Base-by-base conservation (phyloP, 2,329 filamentous ascomycete genomes). In the Podosphaera fusca region DNA sequence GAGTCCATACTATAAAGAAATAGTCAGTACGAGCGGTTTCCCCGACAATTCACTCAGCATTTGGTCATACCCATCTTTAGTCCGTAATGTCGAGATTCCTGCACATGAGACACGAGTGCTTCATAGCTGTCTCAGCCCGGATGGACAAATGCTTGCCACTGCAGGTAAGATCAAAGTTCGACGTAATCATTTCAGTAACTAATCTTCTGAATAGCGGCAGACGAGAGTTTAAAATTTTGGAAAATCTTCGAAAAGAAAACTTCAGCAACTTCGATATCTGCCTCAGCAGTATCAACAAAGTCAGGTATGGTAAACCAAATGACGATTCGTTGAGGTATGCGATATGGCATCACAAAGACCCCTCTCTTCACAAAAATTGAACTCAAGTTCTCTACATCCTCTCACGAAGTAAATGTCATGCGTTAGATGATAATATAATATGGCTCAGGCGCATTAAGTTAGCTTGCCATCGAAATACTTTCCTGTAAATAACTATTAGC, bases 221-320 rank as follows among this genome's bases (percentile, higher is more conserved):
- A 98, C 66, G 92, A 98, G 76, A 90, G 84, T 68, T 77, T 98
- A 70, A 98, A 98, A 75, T 98, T 98, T 78, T 98, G 92, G 92
- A 98, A 98, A 81, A 78, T 98, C 65, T 98, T 98, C 67, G 92
- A 98, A 78, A 95, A 95, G 80, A 96, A 95, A 80, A 76, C 89
- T 21, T 88, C 87, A 57, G 74, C 78, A 59, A 74, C 78, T 59
- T 78, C 82, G 55, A 76, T 78, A 63, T 77, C 82, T 58, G 81
- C 81, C 61, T 75, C 84, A 59, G 83, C 83, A 55, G 47, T 10
- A 50, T 29, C 29, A 31, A 79, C 78, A 70, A 90, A 90, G 74
- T 87, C 85, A 57, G 81, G 86, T 66, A 84, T 90, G 77, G 81
- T 81, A 68, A 95, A 95, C 81, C 87, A 90, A 71, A 94, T 95